These are phyloP conservation scores for Gracilaria gracilis DNA, from an alignment of 23 red algal genomes.

Conservation along the genomic window DNA sequence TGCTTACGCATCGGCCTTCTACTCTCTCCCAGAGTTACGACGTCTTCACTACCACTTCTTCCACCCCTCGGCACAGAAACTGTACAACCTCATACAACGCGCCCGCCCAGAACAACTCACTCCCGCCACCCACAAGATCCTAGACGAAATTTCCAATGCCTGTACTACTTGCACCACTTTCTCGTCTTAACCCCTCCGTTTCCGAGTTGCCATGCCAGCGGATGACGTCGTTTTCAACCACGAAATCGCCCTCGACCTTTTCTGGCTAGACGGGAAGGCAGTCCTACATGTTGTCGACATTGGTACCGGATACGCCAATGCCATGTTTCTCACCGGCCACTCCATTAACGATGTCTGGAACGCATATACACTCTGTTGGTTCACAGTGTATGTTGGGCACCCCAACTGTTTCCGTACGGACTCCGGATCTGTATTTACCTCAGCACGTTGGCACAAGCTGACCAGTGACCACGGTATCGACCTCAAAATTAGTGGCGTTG, in stretches of 20 bases:
- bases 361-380: slow-evolving; percentile 14
- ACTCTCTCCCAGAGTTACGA: background rate
- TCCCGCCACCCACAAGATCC: background rate
- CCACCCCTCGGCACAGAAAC: slow-evolving; percentile 28
- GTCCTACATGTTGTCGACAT: slow-evolving; percentile 20
- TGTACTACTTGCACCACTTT: background rate
- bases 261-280: slow-evolving; percentile 32
- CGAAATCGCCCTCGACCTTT: slow-evolving; percentile 21
- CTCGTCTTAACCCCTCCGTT: slow-evolving; percentile 24
- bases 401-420: background rate
- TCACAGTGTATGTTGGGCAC: slow-evolving; percentile 20
- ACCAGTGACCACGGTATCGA: slow-evolving; percentile 11
- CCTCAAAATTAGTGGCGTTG: slow-evolving; percentile 6
- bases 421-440: slow-evolving; percentile 3
- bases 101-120: background rate
- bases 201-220: slow-evolving; percentile 14
- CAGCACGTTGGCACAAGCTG: background rate
- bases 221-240: slow-evolving; percentile 22
- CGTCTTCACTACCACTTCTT: slow-evolving; percentile 34
- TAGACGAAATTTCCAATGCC: slow-evolving; percentile 12
- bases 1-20: background rate
- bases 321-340: slow-evolving; percentile 12
- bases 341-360: slow-evolving; percentile 37
- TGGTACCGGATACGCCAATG: slow-evolving; percentile 16
- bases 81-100: background rate